Evolutionary conservation across 768 basidiomycete genomes (phyloP).

Genomic region (Amanita brunnescens): DNA sequence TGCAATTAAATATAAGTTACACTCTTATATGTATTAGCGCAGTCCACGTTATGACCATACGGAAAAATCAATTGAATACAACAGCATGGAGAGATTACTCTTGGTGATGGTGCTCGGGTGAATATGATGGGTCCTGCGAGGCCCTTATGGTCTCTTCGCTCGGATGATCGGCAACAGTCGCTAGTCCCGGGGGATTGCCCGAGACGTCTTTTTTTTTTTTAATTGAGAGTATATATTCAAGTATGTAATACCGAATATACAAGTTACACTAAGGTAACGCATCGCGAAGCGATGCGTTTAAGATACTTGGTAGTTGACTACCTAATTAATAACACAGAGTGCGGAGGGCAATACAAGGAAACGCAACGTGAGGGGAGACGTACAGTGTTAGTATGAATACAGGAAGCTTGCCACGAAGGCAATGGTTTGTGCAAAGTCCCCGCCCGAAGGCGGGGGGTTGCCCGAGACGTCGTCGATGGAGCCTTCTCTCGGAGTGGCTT

Average conservation of each 20-base stretch:
- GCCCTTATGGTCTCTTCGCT: not conserved
- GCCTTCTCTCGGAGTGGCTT: slow-evolving; percentile 24
- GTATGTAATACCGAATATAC: too few species aligned
- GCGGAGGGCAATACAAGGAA: too few species aligned
- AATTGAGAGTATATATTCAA: too few species aligned
- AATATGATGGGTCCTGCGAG: not conserved
- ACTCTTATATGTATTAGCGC: not conserved
- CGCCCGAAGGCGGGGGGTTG: not conserved
- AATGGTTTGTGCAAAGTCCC: too few species aligned
- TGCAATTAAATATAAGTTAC: slow-evolving; percentile 5
- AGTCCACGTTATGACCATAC: not conserved
- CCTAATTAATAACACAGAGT: too few species aligned
- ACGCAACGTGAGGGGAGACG: too few species aligned
- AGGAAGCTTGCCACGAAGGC: too few species aligned
- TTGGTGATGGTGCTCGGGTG: not conserved
- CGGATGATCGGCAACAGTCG: not conserved
- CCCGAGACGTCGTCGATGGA: not conserved
- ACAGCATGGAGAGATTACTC: not conserved
- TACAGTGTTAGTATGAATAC: too few species aligned
- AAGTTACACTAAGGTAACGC: too few species aligned
- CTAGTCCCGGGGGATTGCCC: not conserved
- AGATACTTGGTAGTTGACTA: too few species aligned
- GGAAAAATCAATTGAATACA: not conserved
- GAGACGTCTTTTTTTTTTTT: too few species aligned
- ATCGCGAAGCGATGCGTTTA: too few species aligned